phyloP scores from a whole-genome alignment of 1,139 yeast species.

The Geotrichum reessii region DNA sequence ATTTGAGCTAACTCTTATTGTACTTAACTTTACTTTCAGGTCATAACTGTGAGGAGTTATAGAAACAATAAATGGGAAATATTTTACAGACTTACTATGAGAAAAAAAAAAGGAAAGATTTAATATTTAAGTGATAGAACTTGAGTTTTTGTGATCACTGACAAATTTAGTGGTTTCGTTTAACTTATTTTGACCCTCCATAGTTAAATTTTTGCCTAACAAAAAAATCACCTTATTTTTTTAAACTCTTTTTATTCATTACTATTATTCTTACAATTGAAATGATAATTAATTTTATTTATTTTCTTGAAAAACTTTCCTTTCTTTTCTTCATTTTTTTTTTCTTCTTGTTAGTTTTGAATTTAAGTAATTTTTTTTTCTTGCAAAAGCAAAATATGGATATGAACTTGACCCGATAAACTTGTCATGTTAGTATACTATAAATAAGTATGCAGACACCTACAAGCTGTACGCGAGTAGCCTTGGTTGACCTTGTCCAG shows the following conservation, averaged over 20 bases:
- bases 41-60: too few relatives aligned
- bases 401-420: too few relatives aligned
- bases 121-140: too few relatives aligned
- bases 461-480: background rate
- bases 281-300: background rate
- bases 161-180: background rate
- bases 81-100: too few relatives aligned
- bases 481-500: background rate
- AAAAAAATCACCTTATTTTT: background rate
- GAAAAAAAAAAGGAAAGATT: too few relatives aligned
- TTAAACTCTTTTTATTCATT: background rate
- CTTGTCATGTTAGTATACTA: too few relatives aligned
- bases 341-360: background rate
- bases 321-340: background rate
- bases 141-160: background rate
- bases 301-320: background rate
- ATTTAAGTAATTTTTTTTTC: background rate
- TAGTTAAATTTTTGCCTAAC: background rate
- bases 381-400: too few relatives aligned
- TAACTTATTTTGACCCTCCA: background rate
- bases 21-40: too few relatives aligned
- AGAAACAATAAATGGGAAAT: too few relatives aligned
- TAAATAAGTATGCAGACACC: background rate
- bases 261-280: too few relatives aligned
- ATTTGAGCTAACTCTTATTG: too few relatives aligned